Percentiles rank a stretch among this genome's conserved stretches.
These are phyloP conservation scores for Byssochlamys sp. DNA, from an alignment of 2,329 filamentous ascomycete genomes.

Conservation along the genomic window DNA sequence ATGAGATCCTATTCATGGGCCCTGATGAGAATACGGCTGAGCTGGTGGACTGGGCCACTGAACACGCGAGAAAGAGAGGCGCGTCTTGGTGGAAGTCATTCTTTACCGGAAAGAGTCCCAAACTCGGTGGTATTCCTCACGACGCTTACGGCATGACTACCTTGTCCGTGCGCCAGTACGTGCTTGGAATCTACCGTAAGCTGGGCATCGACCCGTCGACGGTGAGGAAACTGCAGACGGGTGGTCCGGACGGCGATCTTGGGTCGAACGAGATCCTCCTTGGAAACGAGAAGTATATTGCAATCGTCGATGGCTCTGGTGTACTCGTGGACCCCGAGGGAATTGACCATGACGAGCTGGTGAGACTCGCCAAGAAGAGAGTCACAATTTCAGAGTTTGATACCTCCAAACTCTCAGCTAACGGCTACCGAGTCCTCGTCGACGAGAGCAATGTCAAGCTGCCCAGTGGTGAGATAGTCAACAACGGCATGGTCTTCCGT, in stretches of 20 bases:
- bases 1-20: constrained; percentile 97
- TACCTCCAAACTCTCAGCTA: constrained; percentile 67
- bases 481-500: constrained; percentile 89
- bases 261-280: constrained; percentile 96
- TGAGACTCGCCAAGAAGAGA: constrained; percentile 73
- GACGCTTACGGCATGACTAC: constrained; percentile 97
- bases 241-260: constrained; percentile 89
- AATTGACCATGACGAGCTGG: constrained; percentile 70
- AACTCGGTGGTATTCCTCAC: constrained; percentile 90
- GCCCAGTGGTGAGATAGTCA: constrained; percentile 73
- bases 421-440: constrained; percentile 84
- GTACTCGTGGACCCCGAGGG: constrained; percentile 90
- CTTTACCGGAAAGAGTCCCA: constrained; percentile 97
- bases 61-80: constrained; percentile 75
- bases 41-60: constrained; percentile 95
- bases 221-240: constrained; percentile 91
- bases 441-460: constrained; percentile 85
- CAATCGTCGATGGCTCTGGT: constrained; percentile 91
- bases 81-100: constrained; percentile 99
- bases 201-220: constrained; percentile 74
- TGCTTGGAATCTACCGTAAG: constrained; percentile 95
- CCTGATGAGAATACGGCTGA: constrained; percentile 98
- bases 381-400: constrained; percentile 88
- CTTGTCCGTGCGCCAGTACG: constrained; percentile 87
- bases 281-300: constrained; percentile 87